phyloP scores from a whole-genome alignment of 192 early-diverging fungal genomes.

The Chytriomyces confervae region DNA sequence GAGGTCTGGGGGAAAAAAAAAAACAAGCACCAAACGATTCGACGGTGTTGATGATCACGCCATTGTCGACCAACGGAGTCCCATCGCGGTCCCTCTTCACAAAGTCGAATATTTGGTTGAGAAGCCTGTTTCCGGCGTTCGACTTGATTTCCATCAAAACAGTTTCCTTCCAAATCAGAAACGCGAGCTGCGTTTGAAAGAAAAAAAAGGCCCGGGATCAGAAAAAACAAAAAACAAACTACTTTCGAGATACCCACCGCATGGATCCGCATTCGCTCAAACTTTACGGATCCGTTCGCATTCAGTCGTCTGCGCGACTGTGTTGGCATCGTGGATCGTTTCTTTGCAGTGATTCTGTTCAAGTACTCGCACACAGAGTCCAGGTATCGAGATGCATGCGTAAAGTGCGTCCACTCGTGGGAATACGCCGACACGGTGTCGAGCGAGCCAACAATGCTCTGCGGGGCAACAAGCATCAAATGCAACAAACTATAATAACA shows the following conservation, averaged over 20 bases:
- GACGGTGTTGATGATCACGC: constrained; percentile 58
- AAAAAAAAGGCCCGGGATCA: too few species aligned
- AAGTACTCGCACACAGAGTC: constrained; percentile 74
- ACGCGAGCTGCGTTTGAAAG: constrained; percentile 59
- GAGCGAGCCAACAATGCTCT: constrained; percentile 50
- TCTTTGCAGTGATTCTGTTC: constrained; percentile 62
- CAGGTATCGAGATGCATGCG: constrained; percentile 61
- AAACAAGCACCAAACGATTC: constrained; percentile 61
- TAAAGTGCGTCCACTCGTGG: constrained; percentile 69
- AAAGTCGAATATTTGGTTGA: constrained; percentile 72
- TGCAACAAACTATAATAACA: not conserved
- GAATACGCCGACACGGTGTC: constrained; percentile 75
- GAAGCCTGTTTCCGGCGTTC: constrained; percentile 64
- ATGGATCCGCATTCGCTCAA: constrained; percentile 68
- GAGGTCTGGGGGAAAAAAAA: not conserved
- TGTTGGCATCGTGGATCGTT: constrained; percentile 36
- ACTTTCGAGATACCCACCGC: constrained; percentile 51
- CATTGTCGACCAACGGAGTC: constrained; percentile 52
- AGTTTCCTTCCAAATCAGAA: constrained; percentile 74
- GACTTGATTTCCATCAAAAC: constrained; percentile 68
- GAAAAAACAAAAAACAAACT: not conserved
- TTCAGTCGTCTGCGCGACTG: not conserved
- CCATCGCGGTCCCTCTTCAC: constrained; percentile 75
- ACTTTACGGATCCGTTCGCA: constrained; percentile 40
- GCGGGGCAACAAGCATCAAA: not conserved